Conservation (phyloP, 2,329 filamentous ascomycete species). For the Septoria petroselini region DNA sequence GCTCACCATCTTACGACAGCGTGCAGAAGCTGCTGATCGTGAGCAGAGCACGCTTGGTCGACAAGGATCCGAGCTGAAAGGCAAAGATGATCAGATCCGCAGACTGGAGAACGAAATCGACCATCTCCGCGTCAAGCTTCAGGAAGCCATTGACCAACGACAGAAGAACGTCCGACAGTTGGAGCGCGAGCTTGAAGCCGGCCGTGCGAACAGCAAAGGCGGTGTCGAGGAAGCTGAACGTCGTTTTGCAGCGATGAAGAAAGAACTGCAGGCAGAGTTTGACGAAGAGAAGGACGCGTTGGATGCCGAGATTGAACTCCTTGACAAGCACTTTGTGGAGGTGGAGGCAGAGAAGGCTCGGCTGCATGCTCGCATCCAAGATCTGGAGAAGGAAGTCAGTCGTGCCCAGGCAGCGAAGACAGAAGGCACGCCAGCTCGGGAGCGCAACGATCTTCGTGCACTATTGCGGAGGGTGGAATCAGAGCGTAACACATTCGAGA, state of each 20-base stretch:
- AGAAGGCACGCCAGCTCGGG: slow-evolving; percentile 37
- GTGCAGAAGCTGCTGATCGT: slow-evolving; percentile 26
- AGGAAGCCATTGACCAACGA: slow-evolving; percentile 33
- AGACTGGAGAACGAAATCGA: slow-evolving; percentile 44
- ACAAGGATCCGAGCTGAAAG: slow-evolving; percentile 28
- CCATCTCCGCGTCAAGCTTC: slow-evolving; percentile 41
- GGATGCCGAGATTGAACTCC: slow-evolving; percentile 54
- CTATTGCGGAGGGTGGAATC: slow-evolving; percentile 35
- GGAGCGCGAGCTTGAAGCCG: slow-evolving; percentile 43
- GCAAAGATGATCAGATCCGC: slow-evolving; percentile 32
- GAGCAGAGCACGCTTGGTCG: slow-evolving; percentile 34
- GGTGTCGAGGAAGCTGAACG: slow-evolving; percentile 30
- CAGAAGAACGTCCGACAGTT: slow-evolving; percentile 41
- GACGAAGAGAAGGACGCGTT: slow-evolving; percentile 46
- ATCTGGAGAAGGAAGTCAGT: slow-evolving; percentile 38
- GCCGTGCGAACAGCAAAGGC: slow-evolving; percentile 25
- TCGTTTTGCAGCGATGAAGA: slow-evolving; percentile 52
- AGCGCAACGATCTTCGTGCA: slow-evolving; percentile 37
- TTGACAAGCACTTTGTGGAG: slow-evolving; percentile 46
- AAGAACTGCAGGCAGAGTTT: slow-evolving; percentile 45
- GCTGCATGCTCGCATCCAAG: slow-evolving; percentile 57
- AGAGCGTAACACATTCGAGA: slow-evolving; percentile 35
- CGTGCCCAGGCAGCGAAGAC: slow-evolving; percentile 40
- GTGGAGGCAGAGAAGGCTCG: slow-evolving; percentile 52
- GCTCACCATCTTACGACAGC: slow-evolving; percentile 27